These are phyloP conservation scores for Colletotrichum scovillei DNA, from an alignment of 2,329 filamentous ascomycete genomes.

Conservation along the genomic window DNA sequence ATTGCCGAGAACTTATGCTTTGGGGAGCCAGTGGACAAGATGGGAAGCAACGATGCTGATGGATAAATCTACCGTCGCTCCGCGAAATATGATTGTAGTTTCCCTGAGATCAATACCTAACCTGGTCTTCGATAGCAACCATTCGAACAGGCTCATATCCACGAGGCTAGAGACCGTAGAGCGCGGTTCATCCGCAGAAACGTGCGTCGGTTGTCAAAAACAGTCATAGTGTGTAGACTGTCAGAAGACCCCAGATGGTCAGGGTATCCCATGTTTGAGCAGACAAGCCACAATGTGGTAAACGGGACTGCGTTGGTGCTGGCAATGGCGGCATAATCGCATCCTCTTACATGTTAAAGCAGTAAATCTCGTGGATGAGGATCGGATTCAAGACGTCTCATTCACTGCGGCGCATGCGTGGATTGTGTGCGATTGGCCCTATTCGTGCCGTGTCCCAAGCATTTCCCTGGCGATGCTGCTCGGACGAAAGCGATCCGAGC, in stretches of 20 bases:
- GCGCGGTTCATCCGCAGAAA: conserved; percentile 7
- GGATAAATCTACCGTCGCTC: too few species aligned
- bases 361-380: not conserved
- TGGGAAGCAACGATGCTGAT: too few species aligned
- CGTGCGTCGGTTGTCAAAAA: not conserved
- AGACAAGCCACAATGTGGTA: not conserved
- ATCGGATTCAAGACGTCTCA: not conserved
- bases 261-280: not conserved
- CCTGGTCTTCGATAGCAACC: not conserved
- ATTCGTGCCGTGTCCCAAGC: not conserved
- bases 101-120: too few species aligned
- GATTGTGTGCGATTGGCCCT: not conserved
- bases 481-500: not conserved
- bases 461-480: not conserved
- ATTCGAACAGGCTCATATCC: not conserved
- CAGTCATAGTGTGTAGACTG: not conserved
- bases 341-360: not conserved
- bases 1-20: too few species aligned
- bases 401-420: not conserved
- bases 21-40: too few species aligned
- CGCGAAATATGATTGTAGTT: too few species aligned
- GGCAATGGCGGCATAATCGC: conserved; percentile 4
- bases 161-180: not conserved
- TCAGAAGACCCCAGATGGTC: not conserved
- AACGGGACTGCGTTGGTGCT: not conserved